Percentiles rank a stretch among this genome's conserved stretches.
Conservation (phyloP, 2,329 filamentous ascomycete species). For the Ophiostoma novo-ulmi region DNA sequence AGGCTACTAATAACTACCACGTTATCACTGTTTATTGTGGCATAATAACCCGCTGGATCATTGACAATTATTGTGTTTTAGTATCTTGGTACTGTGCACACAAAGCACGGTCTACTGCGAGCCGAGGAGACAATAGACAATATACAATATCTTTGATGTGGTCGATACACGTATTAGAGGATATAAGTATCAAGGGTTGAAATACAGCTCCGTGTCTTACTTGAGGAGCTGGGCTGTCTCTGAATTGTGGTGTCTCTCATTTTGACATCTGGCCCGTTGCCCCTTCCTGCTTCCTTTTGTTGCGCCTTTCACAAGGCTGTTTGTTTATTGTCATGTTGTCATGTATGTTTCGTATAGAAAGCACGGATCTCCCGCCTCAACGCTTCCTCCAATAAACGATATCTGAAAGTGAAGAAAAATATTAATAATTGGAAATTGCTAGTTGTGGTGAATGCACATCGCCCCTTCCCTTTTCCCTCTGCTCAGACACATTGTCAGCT, state of each 20-base stretch:
- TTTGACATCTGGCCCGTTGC: background rate
- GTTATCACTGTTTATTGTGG: background rate
- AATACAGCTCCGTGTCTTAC: constrained; percentile 3
- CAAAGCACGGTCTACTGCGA: background rate
- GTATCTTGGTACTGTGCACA: background rate
- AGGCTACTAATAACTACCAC: background rate
- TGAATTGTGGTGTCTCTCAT: background rate
- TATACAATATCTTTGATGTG: background rate
- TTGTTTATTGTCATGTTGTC: too few relatives aligned
- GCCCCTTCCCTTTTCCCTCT: background rate
- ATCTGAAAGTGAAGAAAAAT: background rate
- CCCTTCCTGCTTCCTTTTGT: background rate
- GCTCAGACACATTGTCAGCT: too few relatives aligned
- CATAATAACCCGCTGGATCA: background rate
- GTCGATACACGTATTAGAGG: background rate
- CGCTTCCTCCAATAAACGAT: background rate
- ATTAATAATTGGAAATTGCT: background rate
- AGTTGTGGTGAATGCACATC: background rate
- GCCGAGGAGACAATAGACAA: background rate
- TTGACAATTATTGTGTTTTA: background rate
- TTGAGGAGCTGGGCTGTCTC: background rate
- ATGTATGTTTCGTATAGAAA: background rate
- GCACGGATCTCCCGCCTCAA: background rate
- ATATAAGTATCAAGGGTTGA: background rate
- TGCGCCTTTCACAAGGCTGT: background rate